phyloP scores from a whole-genome alignment of 495 filamentous ascomycete species.

The Parmelia sp. region DNA sequence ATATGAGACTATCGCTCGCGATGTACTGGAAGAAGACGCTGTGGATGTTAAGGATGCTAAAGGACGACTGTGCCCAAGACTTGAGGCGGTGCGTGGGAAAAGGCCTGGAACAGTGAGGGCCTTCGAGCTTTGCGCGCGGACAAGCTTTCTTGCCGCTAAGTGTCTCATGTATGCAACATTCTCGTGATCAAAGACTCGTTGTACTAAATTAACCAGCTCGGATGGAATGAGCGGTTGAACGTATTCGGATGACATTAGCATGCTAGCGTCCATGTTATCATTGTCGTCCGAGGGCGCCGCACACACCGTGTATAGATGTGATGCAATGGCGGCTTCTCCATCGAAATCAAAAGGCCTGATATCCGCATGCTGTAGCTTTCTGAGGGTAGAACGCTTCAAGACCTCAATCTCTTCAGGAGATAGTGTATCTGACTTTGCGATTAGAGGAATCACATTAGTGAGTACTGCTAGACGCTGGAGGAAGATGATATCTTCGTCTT shows the following conservation, averaged over 20 bases:
- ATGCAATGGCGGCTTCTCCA: slow-evolving; percentile 23
- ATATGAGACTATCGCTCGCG: slow-evolving; percentile 27
- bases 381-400: slow-evolving; percentile 56
- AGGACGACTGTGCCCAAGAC: slow-evolving; percentile 1
- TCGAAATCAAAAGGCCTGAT: slow-evolving; percentile 68
- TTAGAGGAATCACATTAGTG: slow-evolving; percentile 81
- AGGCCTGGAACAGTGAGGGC: slow-evolving; percentile 23
- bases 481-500: slow-evolving; percentile 67
- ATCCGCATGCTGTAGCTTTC: slow-evolving; percentile 51
- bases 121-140: slow-evolving; percentile 52
- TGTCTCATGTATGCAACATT: slow-evolving; percentile 84
- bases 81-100: slow-evolving; percentile 21
- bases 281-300: slow-evolving; percentile 68
- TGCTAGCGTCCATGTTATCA: slow-evolving; percentile 90
- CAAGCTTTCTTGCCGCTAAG: slow-evolving; percentile 76
- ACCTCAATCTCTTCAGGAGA: slow-evolving; percentile 50
- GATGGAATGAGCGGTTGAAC: slow-evolving; percentile 74
- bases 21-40: slow-evolving; percentile 22
- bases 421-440: slow-evolving; percentile 71
- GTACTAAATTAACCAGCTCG: slow-evolving; percentile 66
- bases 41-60: slow-evolving; percentile 16
- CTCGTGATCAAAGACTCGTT: slow-evolving; percentile 69
- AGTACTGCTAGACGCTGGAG: slow-evolving; percentile 66
- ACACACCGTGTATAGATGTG: slow-evolving; percentile 70
- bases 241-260: slow-evolving; percentile 92